A percentile compares a stretch with the other conserved stretches of the same genome.
These are phyloP conservation scores for Bonia amplexicaulis DNA, from an alignment of 176 grass and related monocot species.

Conservation along the genomic window DNA sequence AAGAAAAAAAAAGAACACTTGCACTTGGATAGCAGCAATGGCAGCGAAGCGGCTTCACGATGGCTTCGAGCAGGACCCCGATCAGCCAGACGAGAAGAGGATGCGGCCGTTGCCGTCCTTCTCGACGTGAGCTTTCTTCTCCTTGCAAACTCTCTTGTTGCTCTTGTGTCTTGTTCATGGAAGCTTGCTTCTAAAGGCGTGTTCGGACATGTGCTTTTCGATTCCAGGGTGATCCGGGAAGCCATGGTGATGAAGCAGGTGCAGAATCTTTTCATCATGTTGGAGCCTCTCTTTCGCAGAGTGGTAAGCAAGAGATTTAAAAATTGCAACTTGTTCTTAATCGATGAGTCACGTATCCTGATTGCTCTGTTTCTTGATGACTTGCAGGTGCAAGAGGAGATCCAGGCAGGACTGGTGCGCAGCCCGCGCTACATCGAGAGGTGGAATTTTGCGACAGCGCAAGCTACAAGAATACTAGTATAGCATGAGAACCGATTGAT, in stretches of 20 bases:
- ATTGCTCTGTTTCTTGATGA: constrained; percentile 4
- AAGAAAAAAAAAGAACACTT: too few relatives aligned
- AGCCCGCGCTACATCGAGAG: constrained; percentile 39
- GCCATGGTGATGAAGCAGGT: constrained; percentile 58
- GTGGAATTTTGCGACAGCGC: constrained; percentile 11
- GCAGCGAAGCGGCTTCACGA: constrained; percentile 54
- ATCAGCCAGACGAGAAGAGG: constrained; percentile 56
- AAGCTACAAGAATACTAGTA: neutral
- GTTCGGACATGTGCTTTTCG: neutral
- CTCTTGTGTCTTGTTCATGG: neutral
- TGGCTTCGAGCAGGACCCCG: constrained; percentile 42
- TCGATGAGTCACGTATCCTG: neutral
- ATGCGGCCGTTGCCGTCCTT: constrained; percentile 62
- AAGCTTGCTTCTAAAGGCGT: neutral
- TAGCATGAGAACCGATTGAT: neutral
- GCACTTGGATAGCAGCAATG: constrained; percentile 28
- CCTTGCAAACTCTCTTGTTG: neutral
- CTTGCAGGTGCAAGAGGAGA: constrained; percentile 79
- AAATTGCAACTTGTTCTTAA: neutral
- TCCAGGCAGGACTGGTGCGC: constrained; percentile 53
- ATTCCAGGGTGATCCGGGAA: constrained; percentile 68
- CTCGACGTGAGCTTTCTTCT: constrained; percentile 47
- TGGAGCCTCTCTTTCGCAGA: constrained; percentile 72
- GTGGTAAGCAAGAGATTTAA: constrained; percentile 44
- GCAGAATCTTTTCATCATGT: constrained; percentile 28